Conservation (phyloP, 495 filamentous ascomycete genomes). For the Margaritispora aquatica region DNA sequence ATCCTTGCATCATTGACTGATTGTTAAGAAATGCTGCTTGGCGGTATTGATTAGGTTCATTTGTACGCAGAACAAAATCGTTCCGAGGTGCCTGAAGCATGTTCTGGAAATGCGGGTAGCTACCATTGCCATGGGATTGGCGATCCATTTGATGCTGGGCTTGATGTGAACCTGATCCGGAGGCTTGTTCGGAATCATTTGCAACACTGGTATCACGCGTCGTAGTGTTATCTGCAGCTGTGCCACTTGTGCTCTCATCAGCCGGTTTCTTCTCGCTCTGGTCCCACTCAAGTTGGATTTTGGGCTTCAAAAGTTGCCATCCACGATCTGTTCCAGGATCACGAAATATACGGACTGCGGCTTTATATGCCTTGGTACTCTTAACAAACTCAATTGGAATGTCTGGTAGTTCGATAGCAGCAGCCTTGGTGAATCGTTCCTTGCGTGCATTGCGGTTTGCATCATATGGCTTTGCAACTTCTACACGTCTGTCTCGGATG, state of each 20-base stretch:
- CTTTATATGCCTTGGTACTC: constrained; percentile 16
- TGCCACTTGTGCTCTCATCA: background rate
- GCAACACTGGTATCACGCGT: background rate
- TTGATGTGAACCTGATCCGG: background rate
- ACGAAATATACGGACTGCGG: constrained; percentile 20
- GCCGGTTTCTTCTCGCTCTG: background rate
- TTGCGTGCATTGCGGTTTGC: constrained; percentile 15
- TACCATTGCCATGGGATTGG: background rate
- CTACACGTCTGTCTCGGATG: constrained; percentile 7
- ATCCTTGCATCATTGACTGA: background rate
- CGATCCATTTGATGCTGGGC: background rate
- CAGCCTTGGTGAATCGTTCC: constrained; percentile 19
- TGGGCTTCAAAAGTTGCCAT: constrained; percentile 22
- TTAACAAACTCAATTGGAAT: constrained; percentile 20
- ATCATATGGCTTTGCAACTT: constrained; percentile 13
- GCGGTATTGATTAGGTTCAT: background rate
- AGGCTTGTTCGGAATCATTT: background rate
- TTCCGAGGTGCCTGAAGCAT: background rate
- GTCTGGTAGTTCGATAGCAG: constrained; percentile 19
- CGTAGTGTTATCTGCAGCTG: background rate
- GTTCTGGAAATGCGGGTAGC: background rate
- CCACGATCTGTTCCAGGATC: constrained; percentile 23
- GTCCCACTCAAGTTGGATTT: constrained; percentile 23
- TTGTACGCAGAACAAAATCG: background rate
- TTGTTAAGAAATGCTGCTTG: background rate